Evolutionary conservation across 345 rosid genomes (phyloP).

Genomic region (Salix caprea): DNA sequence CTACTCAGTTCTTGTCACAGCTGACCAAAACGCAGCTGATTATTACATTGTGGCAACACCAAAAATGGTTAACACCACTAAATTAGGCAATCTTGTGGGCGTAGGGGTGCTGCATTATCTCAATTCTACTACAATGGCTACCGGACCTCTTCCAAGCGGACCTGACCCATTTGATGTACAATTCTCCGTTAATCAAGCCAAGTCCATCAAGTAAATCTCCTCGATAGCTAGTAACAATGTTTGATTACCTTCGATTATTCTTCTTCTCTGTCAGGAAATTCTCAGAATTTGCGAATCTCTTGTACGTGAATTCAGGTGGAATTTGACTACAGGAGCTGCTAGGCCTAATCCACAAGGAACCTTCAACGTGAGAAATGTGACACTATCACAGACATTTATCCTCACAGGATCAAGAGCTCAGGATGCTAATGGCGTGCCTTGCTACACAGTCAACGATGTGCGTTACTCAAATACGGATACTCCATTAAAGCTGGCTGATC

Average conservation of each 20-base stretch:
- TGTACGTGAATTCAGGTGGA: constrained; percentile 38
- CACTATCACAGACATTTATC: constrained; percentile 36
- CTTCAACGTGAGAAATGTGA: constrained; percentile 50
- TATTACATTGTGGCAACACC: constrained; percentile 42
- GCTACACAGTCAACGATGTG: constrained; percentile 36
- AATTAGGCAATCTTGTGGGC: constrained; percentile 9
- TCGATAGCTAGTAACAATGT: too few species aligned
- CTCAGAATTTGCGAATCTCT: background rate
- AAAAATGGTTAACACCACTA: constrained; percentile 16
- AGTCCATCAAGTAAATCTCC: constrained; percentile 29
- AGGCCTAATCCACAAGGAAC: constrained; percentile 66
- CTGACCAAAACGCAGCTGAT: constrained; percentile 22
- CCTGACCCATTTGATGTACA: constrained; percentile 37
- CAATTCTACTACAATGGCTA: constrained; percentile 18
- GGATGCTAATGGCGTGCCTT: constrained; percentile 14
- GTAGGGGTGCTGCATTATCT: constrained; percentile 32
- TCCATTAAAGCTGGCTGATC: constrained; percentile 51
- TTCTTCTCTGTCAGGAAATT: background rate
- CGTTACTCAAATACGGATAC: constrained; percentile 35
- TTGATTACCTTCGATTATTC: background rate
- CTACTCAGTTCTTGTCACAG: constrained; percentile 29
- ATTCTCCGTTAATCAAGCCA: constrained; percentile 36
- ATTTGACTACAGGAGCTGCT: constrained; percentile 56
- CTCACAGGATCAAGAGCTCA: constrained; percentile 22
- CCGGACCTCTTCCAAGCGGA: constrained; percentile 24